Evolutionary conservation across 2,329 filamentous ascomycete species (phyloP).

Genomic region (Fusarium sarcochroum): DNA sequence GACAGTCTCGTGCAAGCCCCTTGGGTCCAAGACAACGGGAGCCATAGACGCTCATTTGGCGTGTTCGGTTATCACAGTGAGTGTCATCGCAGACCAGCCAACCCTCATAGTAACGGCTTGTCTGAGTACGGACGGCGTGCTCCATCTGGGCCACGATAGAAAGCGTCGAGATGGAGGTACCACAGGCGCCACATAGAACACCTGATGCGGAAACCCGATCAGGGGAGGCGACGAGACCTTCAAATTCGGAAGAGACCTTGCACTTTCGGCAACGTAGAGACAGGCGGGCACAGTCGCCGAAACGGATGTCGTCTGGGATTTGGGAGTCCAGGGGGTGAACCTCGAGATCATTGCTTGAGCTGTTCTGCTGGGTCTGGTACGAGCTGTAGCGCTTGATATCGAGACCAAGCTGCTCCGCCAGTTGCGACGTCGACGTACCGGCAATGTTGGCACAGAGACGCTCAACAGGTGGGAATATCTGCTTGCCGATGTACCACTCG

Average conservation of each 20-base stretch:
- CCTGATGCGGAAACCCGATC: constrained; percentile 79
- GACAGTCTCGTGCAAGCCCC: constrained; percentile 86
- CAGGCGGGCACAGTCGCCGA: constrained; percentile 83
- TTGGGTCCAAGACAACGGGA: constrained; percentile 89
- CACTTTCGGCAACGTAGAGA: constrained; percentile 86
- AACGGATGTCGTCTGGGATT: constrained; percentile 91
- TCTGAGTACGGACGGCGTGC: constrained; percentile 81
- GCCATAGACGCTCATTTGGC: constrained; percentile 94
- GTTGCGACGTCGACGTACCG: constrained; percentile 89
- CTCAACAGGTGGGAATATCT: constrained; percentile 97
- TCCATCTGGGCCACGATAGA: constrained; percentile 90
- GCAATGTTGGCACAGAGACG: constrained; percentile 96
- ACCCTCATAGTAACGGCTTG: constrained; percentile 89
- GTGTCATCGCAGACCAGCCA: constrained; percentile 93
- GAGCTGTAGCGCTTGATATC: constrained; percentile 87
- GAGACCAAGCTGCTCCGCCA: constrained; percentile 94
- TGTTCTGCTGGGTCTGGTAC: constrained; percentile 61
- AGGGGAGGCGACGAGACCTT: constrained; percentile 75
- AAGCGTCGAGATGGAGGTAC: constrained; percentile 74
- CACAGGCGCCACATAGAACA: constrained; percentile 80
- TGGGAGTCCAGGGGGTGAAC: constrained; percentile 95
- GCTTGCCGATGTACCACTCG: constrained; percentile 99
- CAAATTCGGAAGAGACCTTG: constrained; percentile 79
- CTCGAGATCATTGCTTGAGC: constrained; percentile 72
- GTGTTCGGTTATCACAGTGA: constrained; percentile 86